Evolutionary conservation across 768 basidiomycete species (phyloP), one percentile per base, ranked within the genome.

Genomic region (Boletus barrowsii): DNA sequence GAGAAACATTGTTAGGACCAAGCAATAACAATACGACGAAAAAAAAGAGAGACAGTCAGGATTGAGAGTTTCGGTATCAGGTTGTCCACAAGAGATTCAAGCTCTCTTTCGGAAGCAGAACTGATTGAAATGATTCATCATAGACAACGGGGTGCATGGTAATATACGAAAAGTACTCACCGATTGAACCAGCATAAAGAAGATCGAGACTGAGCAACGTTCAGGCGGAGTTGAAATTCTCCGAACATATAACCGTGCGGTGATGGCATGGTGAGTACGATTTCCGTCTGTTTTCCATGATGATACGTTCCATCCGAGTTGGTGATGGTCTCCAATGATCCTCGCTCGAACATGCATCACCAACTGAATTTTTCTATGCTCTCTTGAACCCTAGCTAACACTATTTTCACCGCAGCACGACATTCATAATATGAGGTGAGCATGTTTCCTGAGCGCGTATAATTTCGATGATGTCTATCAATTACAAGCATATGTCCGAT

Each of bases 101-200:
- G 72, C 79, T 74, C 76, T 84, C 79, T 57, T 87, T 87, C 86
- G 86, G 86, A 87, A 88, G 86, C 86, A 88, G 86, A 88, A 88
- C 85, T 86, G 84, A 84, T 73, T 72, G 67, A 55, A 61, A 59
- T 59, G 56, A 63, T 72, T 80, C 83, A 84, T 80, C 80, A 77
- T 59, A 63, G 43, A 54, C 7, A 9, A 26, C 30, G 50, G 40
- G 22, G 47, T 15, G 14, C 18, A 22, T 33, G 51, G 33, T 49
- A 24, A 40, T 20, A 50, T 18, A 14, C 4, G 18, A 58, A 37
- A 42, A 8, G 26, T 3, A 65, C 65, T 67, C 39, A 67, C 66
- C 35, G 35, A 36, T 36, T 4, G 35, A 36, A 13, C 13, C 35
- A 36, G 15, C 35, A 36, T 36, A n/a, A n/a, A n/a, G 35, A 15